Base-by-base conservation (phyloP, 257 asterid species). In the Gentiana straminea region DNA sequence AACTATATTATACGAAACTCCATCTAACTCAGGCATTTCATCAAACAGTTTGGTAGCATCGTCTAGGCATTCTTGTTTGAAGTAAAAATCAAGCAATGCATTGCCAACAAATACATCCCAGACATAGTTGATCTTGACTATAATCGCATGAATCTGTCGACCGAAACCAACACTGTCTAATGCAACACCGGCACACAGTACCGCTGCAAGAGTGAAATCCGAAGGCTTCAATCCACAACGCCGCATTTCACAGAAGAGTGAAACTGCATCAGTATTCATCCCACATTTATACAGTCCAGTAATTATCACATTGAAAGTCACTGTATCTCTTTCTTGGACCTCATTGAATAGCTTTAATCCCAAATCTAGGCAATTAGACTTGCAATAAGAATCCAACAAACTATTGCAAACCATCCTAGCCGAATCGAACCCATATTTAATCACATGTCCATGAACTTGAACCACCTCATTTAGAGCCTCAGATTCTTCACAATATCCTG, bases 61-160 rank as follows among this genome's bases (percentile, higher is more conserved):
- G 39, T 69, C 80, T 33, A 75, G 12, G 43, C 36, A 62, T 54
- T 81, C 89, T 55, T 86, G 84, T 72, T 86, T 89, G 36, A 92
- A 80, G 80, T 86, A 86, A 57, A 79, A 78, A 69, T 89, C 95
- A 38, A 86, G 91, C 56, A 86, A 73, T 35, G 90, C 87, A 75
- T 89, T 89, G 59, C 82, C 82, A 61, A 86, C 89, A 65, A 76
- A 89, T 52, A 86, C 84, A 61, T 89, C 80, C 60, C 46, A 15
- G 7, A 73, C 58, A 63, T 73, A 73, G 72, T 73, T 75, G 45
- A 72, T 64, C 86, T 83, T 86, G 65, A 86, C 61, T 24, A 70
- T 84, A 60, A 81, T 79, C 36, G 86, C 94, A 55, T 89, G 97
- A 58, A 83, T 73, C 57, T 79, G 89, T 63, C 60, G 68, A 12